Conservation (phyloP, 495 filamentous ascomycete genomes). For the Aspergillus wentii region DNA sequence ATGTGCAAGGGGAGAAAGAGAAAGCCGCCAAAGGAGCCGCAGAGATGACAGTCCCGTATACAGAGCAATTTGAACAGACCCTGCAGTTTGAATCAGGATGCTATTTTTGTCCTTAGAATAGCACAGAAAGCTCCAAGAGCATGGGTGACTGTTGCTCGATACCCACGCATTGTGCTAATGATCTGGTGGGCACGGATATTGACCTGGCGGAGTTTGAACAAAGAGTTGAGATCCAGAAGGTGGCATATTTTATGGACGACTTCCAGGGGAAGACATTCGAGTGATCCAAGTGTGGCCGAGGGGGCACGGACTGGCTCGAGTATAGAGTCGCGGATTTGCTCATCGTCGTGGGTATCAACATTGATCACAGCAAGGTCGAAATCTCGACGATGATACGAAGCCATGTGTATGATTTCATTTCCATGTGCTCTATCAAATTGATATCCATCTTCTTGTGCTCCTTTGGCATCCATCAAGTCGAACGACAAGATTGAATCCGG, state of each 20-base stretch:
- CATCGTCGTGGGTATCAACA: slow-evolving; percentile 5
- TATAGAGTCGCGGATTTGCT: slow-evolving; percentile 6
- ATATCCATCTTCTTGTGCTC: too few relatives aligned
- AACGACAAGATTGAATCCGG: too few relatives aligned
- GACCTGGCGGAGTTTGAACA: slow-evolving; percentile 10
- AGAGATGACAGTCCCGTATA: slow-evolving; percentile 10
- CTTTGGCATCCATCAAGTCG: too few relatives aligned
- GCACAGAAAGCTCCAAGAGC: slow-evolving; percentile 9
- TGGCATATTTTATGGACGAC: slow-evolving; percentile 7
- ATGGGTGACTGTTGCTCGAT: slow-evolving; percentile 8
- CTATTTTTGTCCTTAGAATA: slow-evolving; percentile 7
- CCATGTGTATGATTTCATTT: slow-evolving; percentile 5
- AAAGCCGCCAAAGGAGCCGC: slow-evolving; percentile 10
- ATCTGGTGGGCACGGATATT: slow-evolving; percentile 12
- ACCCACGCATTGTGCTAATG: slow-evolving; percentile 5
- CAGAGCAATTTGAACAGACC: slow-evolving; percentile 10
- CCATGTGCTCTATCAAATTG: too few relatives aligned
- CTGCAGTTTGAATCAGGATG: slow-evolving; percentile 9
- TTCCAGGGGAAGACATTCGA: slow-evolving; percentile 5
- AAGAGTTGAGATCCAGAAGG: slow-evolving; percentile 10
- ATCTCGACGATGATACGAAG: slow-evolving; percentile 11
- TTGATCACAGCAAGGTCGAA: slow-evolving; percentile 5
- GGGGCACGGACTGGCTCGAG: slow-evolving; percentile 3
- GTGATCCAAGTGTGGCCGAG: slow-evolving; percentile 4
- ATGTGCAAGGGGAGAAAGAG: slow-evolving; percentile 11